Base-by-base conservation (phyloP, 148 eudicot species). In the Rhododendron vialii region DNA sequence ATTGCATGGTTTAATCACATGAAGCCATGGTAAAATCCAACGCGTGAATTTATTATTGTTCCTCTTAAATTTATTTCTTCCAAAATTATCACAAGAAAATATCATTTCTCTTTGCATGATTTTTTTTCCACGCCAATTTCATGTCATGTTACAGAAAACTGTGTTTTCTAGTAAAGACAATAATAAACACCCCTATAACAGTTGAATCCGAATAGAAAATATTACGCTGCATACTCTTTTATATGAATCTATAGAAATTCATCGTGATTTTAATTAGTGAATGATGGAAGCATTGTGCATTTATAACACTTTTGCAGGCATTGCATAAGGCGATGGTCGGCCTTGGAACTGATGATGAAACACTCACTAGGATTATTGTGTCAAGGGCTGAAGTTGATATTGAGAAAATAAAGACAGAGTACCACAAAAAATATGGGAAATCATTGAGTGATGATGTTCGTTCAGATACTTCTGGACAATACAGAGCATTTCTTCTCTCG, bases 371-470 rank as follows among this genome's bases (percentile, higher is more conserved):
- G 85, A 89, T 96, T 50, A 93, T 95, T 30, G 96, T 94, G 85
- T 93, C 98, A 57, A 91, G 99, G 87, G 86, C 95, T 15, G 98
- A 96, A 88, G 82, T 96, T 0, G 99, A 96, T 84, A 88, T 93
- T 97, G 92, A 92, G 84, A 91, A 92, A 85, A 95, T 96, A 45
- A 96, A 95, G 85, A 91, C 94, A 0, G 98, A 96, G 89, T 96
- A 95, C 81, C 87, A 74, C 48, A 92, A 90, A 82, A 91, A 92
- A 83, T 89, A 94, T 83, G 84, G 88, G 55, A 96, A 95, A 85
- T 71, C 97, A 26, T 87, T 96, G 89, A 88, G 91, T 47, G 95
- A 94, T 80, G 98, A 90, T 13, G 95, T 96, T 89, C 92, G 89
- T 80, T 89, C 95, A 0, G 98, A 96, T 59, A 96, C 98, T 3